These are phyloP conservation scores for Phytophthora nicotianae DNA, from an alignment of 352 stramenopile genomes.

Conservation along the genomic window DNA sequence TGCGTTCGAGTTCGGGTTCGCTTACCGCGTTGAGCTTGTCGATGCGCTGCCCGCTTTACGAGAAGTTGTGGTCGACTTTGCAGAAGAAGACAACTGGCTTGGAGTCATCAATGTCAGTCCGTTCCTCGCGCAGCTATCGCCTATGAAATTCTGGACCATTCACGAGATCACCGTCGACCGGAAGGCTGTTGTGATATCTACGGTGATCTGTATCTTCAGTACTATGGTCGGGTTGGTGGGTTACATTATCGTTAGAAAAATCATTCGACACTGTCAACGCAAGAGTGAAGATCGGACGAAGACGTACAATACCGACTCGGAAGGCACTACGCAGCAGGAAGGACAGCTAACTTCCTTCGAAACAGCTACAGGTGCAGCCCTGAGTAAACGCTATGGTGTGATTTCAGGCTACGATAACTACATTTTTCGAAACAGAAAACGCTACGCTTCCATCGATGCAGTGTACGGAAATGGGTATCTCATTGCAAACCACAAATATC, in stretches of 20 bases:
- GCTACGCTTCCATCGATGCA: conserved; percentile 41
- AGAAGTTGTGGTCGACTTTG: conserved; percentile 25
- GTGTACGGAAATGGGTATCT: conserved; percentile 45
- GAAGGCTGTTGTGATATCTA: conserved; percentile 18
- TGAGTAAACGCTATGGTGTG: conserved; percentile 38
- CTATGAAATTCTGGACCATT: conserved; percentile 29
- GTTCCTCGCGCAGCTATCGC: conserved; percentile 17
- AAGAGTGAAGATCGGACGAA: not conserved
- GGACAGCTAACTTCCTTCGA: conserved; percentile 23
- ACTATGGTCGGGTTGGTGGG: conserved; percentile 18
- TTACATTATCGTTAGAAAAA: conserved; percentile 35
- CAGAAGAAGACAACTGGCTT: conserved; percentile 15
- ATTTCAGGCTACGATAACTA: conserved; percentile 51
- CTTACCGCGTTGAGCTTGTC: conserved; percentile 22
- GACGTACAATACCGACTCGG: not conserved
- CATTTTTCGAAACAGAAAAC: conserved; percentile 32
- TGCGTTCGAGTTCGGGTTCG: conserved; percentile 28
- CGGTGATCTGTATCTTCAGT: conserved; percentile 28
- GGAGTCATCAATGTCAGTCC: conserved; percentile 18
- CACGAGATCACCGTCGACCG: conserved; percentile 16
- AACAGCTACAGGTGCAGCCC: conserved; percentile 18
- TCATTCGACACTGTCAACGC: conserved; percentile 15
- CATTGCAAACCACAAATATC: conserved; percentile 40
- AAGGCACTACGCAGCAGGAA: not conserved
- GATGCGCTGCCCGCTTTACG: conserved; percentile 11